Evolutionary conservation across 2,329 filamentous ascomycete genomes (phyloP).

Genomic region (Alternaria arbusti): DNA sequence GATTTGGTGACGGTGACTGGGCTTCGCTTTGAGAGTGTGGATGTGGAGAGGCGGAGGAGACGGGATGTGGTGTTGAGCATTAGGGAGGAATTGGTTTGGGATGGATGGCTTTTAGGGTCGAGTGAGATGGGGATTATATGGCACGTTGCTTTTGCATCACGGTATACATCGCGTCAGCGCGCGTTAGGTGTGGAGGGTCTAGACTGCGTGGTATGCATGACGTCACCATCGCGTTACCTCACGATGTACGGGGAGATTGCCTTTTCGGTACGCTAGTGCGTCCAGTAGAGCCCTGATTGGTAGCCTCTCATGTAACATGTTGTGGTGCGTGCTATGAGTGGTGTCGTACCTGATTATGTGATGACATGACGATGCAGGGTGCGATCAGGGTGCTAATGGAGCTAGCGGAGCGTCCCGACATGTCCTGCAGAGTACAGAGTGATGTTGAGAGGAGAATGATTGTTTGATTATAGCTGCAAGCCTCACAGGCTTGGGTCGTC

Average conservation of each 20-base stretch:
- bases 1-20: slow-evolving; percentile 1
- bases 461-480: neutral
- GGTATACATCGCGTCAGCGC: slow-evolving; percentile 1
- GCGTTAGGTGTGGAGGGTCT: slow-evolving; percentile 7
- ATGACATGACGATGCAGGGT: slow-evolving; percentile 5
- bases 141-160: neutral
- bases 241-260: slow-evolving; percentile 3
- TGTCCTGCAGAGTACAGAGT: neutral
- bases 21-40: neutral
- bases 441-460: slow-evolving; percentile 5
- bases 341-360: slow-evolving; percentile 21
- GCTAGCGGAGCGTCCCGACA: neutral
- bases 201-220: slow-evolving; percentile 8
- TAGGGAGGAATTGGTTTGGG: slow-evolving; percentile 1
- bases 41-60: slow-evolving; percentile 8
- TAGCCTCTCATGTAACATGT: neutral
- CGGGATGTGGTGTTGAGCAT: slow-evolving; percentile 35
- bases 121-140: neutral
- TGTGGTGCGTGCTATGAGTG: neutral
- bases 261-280: slow-evolving; percentile 1
- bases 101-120: neutral
- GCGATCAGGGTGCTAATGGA: slow-evolving; percentile 1
- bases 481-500: neutral
- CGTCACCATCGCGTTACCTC: slow-evolving; percentile 16
- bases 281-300: neutral